Evolutionary conservation across 176 grass and related monocot species (phyloP).

Genomic region (Raddia distichophylla): DNA sequence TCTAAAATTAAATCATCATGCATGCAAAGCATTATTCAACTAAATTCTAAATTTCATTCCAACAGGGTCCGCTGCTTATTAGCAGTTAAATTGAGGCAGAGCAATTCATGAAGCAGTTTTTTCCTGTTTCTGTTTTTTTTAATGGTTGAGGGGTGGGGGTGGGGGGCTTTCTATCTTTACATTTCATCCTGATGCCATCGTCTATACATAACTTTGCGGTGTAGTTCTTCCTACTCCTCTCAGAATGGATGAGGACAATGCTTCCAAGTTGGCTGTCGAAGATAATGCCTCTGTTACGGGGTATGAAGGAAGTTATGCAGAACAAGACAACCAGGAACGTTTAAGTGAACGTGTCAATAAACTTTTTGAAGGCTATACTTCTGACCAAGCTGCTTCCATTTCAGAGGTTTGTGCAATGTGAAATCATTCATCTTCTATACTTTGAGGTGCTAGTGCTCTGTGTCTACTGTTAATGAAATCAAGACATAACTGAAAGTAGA

Average conservation of each 20-base stretch:
- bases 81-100: conserved; percentile 5
- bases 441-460: background rate
- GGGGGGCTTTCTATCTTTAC: background rate
- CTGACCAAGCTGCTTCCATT: conserved; percentile 33
- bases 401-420: conserved; percentile 38
- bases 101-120: background rate
- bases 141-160: background rate
- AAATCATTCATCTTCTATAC: conserved; percentile 13
- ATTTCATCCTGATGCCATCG: conserved; percentile 2
- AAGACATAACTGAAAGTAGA: conserved; percentile 17
- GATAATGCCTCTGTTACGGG: conserved; percentile 5
- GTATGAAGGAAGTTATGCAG: conserved; percentile 30
- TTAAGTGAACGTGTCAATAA: conserved; percentile 10
- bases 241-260: conserved; percentile 25
- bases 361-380: conserved; percentile 14
- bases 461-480: conserved; percentile 7
- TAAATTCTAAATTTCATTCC: background rate
- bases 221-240: conserved; percentile 37
- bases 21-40: background rate
- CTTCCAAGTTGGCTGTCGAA: conserved; percentile 22
- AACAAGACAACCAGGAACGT: conserved; percentile 23
- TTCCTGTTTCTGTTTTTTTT: background rate
- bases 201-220: conserved; percentile 28
- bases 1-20: background rate
- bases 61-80: conserved; percentile 13